Conservation (phyloP, 78 protist species). For the Polysphondylium violaceum region DNA sequence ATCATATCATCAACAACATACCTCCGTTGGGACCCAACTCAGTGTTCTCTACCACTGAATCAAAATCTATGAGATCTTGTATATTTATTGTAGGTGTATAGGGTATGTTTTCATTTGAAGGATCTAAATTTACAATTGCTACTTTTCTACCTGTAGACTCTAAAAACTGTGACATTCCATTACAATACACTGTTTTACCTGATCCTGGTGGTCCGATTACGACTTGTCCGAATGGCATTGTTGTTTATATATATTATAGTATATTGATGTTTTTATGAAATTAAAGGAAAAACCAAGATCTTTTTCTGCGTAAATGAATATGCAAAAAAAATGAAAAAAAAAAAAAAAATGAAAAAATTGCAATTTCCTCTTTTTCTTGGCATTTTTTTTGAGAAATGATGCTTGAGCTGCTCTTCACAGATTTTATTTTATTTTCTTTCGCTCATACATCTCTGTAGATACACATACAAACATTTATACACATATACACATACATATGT, state of each 20-base stretch:
- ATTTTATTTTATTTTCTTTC: too few species aligned
- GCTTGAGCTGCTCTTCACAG: too few species aligned
- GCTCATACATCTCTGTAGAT: too few species aligned
- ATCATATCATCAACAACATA: too few species aligned
- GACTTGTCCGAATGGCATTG: slow-evolving; percentile 92
- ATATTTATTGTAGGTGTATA: slow-evolving; percentile 88
- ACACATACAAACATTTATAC: too few species aligned
- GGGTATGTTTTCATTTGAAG: slow-evolving; percentile 95
- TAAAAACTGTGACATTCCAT: slow-evolving; percentile 90
- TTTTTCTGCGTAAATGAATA: too few species aligned
- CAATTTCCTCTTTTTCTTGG: too few species aligned
- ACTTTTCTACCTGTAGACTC: slow-evolving; percentile 52
- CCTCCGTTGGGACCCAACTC: slow-evolving; percentile 98
- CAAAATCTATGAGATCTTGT: slow-evolving; percentile 80
- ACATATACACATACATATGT: too few species aligned
- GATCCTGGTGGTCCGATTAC: slow-evolving; percentile 98
- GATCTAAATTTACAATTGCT: slow-evolving; percentile 96
- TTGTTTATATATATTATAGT: background rate
- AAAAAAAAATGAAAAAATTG: too few species aligned
- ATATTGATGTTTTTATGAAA: background rate
- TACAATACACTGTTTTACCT: slow-evolving; percentile 97
- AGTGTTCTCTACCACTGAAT: slow-evolving; percentile 82
- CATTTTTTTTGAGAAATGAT: too few species aligned
- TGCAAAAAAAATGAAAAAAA: too few species aligned
- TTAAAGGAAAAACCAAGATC: too few species aligned